These are phyloP conservation scores for Pseudophaeomoniella oleicola DNA, from an alignment of 2,329 filamentous ascomycete genomes.

Conservation along the genomic window DNA sequence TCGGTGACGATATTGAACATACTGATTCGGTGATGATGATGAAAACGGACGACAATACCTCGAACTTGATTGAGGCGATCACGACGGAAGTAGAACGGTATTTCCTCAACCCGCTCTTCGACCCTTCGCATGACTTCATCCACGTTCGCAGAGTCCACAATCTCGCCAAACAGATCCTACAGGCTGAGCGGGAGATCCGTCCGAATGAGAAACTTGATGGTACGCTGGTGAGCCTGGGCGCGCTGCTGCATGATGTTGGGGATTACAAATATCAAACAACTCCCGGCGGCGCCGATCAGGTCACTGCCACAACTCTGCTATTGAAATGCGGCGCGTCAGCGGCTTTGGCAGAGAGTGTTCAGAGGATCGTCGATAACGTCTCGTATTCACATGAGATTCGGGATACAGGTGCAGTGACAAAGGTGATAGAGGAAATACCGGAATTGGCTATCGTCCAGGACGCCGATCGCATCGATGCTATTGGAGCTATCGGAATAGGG, in stretches of 20 bases:
- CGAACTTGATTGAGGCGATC: neutral
- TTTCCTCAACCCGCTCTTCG: conserved; percentile 21
- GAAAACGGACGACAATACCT: neutral
- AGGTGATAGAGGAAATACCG: conserved; percentile 50
- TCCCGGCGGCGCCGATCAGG: conserved; percentile 4
- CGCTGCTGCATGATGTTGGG: conserved; percentile 15
- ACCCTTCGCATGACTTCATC: conserved; percentile 75
- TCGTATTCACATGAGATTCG: conserved; percentile 62
- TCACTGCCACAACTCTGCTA: conserved; percentile 6
- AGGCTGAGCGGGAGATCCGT: conserved; percentile 24
- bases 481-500: conserved; percentile 74
- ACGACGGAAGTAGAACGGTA: neutral
- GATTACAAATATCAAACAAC: conserved; percentile 13
- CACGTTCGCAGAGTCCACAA: conserved; percentile 69
- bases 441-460: conserved; percentile 81
- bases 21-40: too few species aligned
- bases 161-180: conserved; percentile 54
- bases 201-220: conserved; percentile 6
- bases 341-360: conserved; percentile 43
- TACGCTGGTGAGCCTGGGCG: conserved; percentile 11
- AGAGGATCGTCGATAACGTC: conserved; percentile 60
- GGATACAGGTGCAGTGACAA: conserved; percentile 44
- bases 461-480: conserved; percentile 80
- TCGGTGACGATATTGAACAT: too few species aligned
- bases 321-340: conserved; percentile 7